phyloP scores from a whole-genome alignment of 805 yeast genomes.

The Metschnikowia drakensbergensis region DNA sequence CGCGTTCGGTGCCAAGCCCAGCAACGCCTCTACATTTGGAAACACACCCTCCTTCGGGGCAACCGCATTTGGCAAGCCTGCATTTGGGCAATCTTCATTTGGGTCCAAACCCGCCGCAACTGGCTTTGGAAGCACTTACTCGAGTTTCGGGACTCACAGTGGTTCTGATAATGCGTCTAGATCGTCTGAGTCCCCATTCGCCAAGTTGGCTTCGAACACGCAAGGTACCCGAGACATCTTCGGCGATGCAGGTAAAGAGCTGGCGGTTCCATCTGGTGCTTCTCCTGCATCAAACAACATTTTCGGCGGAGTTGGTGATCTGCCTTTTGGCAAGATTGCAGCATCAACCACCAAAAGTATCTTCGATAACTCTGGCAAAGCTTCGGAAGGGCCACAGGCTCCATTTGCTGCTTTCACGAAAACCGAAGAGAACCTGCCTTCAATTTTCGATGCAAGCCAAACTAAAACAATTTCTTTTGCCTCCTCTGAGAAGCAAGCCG shows the following conservation, averaged over 20 bases:
- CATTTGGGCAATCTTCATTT: constrained; percentile 9
- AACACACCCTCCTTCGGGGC: constrained; percentile 8
- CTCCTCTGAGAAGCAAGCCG: neutral
- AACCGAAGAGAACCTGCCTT: no score
- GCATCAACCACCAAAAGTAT: neutral
- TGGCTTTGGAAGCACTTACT: neutral
- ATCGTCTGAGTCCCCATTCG: constrained; percentile 1
- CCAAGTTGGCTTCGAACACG: neutral
- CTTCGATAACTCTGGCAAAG: neutral
- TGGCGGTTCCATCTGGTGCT: neutral
- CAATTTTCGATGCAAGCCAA: no score
- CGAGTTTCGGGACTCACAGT: neutral
- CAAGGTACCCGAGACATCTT: neutral
- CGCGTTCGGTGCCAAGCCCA: neutral
- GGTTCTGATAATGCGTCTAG: neutral
- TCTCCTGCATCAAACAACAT: neutral
- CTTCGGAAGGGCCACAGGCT: neutral
- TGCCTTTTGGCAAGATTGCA: neutral
- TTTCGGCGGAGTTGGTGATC: neutral
- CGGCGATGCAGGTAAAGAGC: neutral
- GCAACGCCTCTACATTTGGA: neutral
- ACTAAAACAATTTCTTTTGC: neutral
- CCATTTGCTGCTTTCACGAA: no score
- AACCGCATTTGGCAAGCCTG: constrained; percentile 16
- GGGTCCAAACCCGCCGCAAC: constrained; percentile 8